phyloP scores from a whole-genome alignment of 805 yeast genomes.

The Nadsonia fulvescens region DNA sequence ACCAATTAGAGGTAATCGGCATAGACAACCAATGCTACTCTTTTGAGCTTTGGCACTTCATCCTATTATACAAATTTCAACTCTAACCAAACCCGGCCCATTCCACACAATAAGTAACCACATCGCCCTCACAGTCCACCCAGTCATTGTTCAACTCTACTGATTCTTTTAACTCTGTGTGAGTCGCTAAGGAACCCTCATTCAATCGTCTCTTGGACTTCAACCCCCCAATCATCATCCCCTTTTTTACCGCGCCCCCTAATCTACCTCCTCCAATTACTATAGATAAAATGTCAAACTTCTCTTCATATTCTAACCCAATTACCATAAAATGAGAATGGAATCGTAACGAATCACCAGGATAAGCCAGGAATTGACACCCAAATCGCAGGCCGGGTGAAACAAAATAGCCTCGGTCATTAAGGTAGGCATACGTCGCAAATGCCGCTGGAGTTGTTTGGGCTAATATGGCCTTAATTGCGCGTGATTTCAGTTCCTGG shows the following conservation, averaged over 20 bases:
- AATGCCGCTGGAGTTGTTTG: conserved; percentile 13
- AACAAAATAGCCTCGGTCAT: conserved; percentile 30
- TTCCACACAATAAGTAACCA: no score
- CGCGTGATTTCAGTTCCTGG: not conserved
- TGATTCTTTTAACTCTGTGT: no score
- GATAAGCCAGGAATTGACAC: conserved; percentile 74
- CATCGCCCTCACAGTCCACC: no score
- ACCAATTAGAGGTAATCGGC: no score
- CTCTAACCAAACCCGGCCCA: no score
- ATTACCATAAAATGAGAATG: conserved; percentile 74
- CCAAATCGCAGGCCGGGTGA: conserved; percentile 89
- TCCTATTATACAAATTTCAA: no score
- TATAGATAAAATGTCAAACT: conserved; percentile 37
- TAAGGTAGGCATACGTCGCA: conserved; percentile 24
- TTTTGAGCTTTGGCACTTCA: no score
- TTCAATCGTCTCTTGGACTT: conserved; percentile 9
- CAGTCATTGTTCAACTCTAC: no score
- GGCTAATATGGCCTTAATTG: conserved; percentile 3
- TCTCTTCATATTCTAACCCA: conserved; percentile 29
- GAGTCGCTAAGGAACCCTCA: no score
- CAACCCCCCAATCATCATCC: conserved; percentile 37
- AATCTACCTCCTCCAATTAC: conserved; percentile 68
- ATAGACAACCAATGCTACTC: no score
- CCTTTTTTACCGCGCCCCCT: conserved; percentile 83
- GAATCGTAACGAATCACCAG: conserved; percentile 83